Conservation (phyloP, 1,284 basidiomycete species). For the Ustilago bromivora region DNA sequence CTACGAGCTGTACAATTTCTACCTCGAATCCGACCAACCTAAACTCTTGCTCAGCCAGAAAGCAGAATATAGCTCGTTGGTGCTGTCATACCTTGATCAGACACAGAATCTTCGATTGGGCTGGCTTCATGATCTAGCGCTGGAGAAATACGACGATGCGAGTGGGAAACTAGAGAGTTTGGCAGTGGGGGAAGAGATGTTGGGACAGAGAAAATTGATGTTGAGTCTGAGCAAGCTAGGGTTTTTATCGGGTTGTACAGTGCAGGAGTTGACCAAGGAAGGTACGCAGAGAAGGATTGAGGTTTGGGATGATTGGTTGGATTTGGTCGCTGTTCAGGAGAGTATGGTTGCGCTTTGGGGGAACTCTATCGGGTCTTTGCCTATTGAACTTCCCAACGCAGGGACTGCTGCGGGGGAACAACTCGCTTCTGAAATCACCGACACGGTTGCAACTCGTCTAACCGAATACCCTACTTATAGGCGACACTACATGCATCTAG, state of each 20-base stretch:
- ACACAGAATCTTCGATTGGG: slow-evolving; percentile 76
- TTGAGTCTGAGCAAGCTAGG: slow-evolving; percentile 90
- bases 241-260: slow-evolving; percentile 74
- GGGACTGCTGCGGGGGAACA: slow-evolving; percentile 14
- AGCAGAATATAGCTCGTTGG: slow-evolving; percentile 75
- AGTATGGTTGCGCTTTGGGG: slow-evolving; percentile 63
- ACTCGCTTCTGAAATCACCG: slow-evolving; percentile 33
- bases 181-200: slow-evolving; percentile 73
- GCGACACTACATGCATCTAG: slow-evolving; percentile 55
- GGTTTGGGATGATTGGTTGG: slow-evolving; percentile 72
- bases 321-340: slow-evolving; percentile 74
- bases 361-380: slow-evolving; percentile 38
- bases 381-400: slow-evolving; percentile 1
- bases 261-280: slow-evolving; percentile 39
- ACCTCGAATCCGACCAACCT: slow-evolving; percentile 75
- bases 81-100: slow-evolving; percentile 81
- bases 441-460: slow-evolving; percentile 33
- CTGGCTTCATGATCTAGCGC: slow-evolving; percentile 90
- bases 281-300: slow-evolving; percentile 68
- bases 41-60: slow-evolving; percentile 82
- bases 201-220: slow-evolving; percentile 76
- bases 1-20: slow-evolving; percentile 83
- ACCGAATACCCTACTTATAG: slow-evolving; percentile 46
- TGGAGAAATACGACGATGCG: slow-evolving; percentile 77
- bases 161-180: slow-evolving; percentile 75